phyloP scores from a whole-genome alignment of 306 rosid genomes.

The Lupinus albus region DNA sequence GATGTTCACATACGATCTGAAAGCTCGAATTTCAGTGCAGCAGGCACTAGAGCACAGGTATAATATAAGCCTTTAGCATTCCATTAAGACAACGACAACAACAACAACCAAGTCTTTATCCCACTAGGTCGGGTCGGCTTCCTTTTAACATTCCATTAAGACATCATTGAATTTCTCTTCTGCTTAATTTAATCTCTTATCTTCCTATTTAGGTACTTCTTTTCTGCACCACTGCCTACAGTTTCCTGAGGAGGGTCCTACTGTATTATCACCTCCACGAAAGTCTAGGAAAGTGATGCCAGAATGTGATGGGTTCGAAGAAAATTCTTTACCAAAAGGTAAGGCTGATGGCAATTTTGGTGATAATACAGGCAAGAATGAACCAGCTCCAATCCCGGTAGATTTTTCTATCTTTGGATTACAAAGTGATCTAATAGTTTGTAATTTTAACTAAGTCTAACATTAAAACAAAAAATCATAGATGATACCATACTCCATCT shows the following conservation, averaged over 20 bases:
- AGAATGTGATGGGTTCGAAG: conserved; percentile 72
- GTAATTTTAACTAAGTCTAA: conserved; percentile 6
- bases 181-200: conserved; percentile 25
- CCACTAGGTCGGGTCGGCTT: no score
- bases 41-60: conserved; percentile 96
- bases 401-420: conserved; percentile 90
- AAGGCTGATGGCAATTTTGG: conserved; percentile 56
- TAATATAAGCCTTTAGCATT: conserved; percentile 11
- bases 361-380: conserved; percentile 70
- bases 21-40: conserved; percentile 77
- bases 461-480: not conserved
- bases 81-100: no score
- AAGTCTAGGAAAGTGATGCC: conserved; percentile 95
- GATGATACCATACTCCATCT: conserved; percentile 19
- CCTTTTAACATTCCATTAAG: conserved; percentile 17
- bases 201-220: conserved; percentile 64
- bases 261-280: conserved; percentile 91
- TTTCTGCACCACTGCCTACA: conserved; percentile 81
- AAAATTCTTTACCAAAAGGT: conserved; percentile 56
- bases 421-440: conserved; percentile 12
- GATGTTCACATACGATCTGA: conserved; percentile 97
- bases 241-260: conserved; percentile 79
- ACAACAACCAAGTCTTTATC: no score
- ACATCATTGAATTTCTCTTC: conserved; percentile 21
- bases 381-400: conserved; percentile 64